Conservation (phyloP, 1,284 basidiomycete species). For the Ceratobasidium sp. region DNA sequence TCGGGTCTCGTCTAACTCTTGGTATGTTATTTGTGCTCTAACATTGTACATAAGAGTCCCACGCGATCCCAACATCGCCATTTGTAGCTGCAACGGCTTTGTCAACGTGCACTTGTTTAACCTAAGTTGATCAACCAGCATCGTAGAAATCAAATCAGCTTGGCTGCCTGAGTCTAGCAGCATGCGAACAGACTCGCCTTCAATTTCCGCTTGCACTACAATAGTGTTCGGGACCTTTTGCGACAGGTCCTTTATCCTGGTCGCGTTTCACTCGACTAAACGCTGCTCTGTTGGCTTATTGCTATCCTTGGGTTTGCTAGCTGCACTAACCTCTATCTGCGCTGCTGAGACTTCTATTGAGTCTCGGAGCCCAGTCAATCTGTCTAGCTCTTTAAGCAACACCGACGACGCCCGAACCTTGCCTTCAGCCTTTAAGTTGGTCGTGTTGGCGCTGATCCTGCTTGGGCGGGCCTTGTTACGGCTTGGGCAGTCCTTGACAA, state of each 20-base stretch:
- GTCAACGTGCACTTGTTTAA: slow-evolving; percentile 48
- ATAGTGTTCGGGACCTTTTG: slow-evolving; percentile 53
- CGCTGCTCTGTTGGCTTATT: slow-evolving; percentile 46
- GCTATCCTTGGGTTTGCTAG: slow-evolving; percentile 48
- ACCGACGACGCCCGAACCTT: neutral
- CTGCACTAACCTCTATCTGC: neutral
- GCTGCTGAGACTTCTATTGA: neutral
- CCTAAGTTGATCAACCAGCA: slow-evolving; percentile 55
- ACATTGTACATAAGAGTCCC: slow-evolving; percentile 48
- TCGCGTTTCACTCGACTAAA: slow-evolving; percentile 46
- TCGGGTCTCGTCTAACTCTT: slow-evolving; percentile 50
- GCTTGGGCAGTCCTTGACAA: slow-evolving; percentile 40
- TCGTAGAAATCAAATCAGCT: slow-evolving; percentile 58
- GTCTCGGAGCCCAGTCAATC: neutral
- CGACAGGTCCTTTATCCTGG: slow-evolving; percentile 18
- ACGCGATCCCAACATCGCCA: slow-evolving; percentile 53
- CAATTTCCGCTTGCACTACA: slow-evolving; percentile 53
- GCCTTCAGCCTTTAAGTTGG: neutral
- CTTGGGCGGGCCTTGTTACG: slow-evolving; percentile 20
- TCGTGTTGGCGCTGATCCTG: neutral
- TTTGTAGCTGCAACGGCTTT: slow-evolving; percentile 54
- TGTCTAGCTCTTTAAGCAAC: neutral
- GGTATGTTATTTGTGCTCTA: slow-evolving; percentile 53
- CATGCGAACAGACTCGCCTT: slow-evolving; percentile 54
- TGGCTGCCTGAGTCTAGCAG: slow-evolving; percentile 57